Evolutionary conservation across 2,329 filamentous ascomycete species (phyloP), one percentile per base, ranked within the genome.

Genomic region (Zymoseptoria passerinii): DNA sequence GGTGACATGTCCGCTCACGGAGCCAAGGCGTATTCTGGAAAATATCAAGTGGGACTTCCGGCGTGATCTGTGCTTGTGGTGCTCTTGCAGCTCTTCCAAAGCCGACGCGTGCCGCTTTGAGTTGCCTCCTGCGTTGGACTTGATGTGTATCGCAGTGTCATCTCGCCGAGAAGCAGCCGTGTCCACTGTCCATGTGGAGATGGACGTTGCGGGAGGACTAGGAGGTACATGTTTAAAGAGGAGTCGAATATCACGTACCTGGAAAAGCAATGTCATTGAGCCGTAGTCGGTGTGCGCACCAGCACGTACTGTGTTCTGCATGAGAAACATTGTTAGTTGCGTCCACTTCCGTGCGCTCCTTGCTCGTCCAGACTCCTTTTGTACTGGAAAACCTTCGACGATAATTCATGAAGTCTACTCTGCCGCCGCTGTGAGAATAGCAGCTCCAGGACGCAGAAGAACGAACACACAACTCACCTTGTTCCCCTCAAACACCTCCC

Each of bases 281-380:
- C 77, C 79, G 64, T 86, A 86, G 61, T 87, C 83, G 56, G 85
- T 89, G 70, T 95, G 90, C 62, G 86, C 87, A 1, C 89, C 90
- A 1, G 90, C 89, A 35, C 90, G 13, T 84, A 80, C 73, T 55
- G 80, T 77, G 8, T 77, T 76, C 52, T 44, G 35, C 13, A 44
- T 16, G 6, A 16, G n/a, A 13, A 44, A 7, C 13, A 10, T 7
- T 16, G n/a, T 44, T 6, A 44, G 35, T n/a, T n/a, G 35, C 13
- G 13, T 44, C 16, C 35, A 44, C 35, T n/a, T 16, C 23, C 23
- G 23, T 23, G 23, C 23, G 2, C 4, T 23, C 23, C 2, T 3
- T 23, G 23, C 23, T 23, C 23, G 23, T 23, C 23, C 23, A 23
- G 23, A 2, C 2, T 3, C 23, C 23, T 23, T 2, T 23, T 4